Conservation (phyloP, 169 alveolate species). For the Plasmodium chabaudi region DNA sequence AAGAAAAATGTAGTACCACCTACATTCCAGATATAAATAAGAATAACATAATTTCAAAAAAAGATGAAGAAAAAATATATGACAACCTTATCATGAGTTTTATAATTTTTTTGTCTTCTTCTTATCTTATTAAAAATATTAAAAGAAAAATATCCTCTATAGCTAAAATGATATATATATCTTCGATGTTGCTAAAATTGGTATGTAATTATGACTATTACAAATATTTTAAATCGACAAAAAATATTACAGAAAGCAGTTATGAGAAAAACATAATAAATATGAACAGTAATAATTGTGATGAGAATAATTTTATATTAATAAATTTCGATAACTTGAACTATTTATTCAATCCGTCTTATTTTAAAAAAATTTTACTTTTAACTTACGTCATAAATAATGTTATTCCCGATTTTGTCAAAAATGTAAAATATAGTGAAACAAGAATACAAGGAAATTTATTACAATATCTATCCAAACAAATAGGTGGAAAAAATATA, state of each 20-base stretch:
- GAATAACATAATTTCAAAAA: background rate
- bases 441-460: too few relatives aligned
- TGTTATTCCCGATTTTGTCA: conserved; percentile 13
- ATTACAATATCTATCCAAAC: too few relatives aligned
- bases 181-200: conserved; percentile 8
- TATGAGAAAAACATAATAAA: too few relatives aligned
- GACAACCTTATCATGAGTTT: conserved; percentile 50
- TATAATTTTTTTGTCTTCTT: conserved; percentile 47
- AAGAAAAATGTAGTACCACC: background rate
- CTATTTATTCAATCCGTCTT: conserved; percentile 19
- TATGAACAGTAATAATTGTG: too few relatives aligned
- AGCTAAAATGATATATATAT: conserved; percentile 11
- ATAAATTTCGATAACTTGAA: background rate
- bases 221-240: background rate
- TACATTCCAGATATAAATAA: background rate
- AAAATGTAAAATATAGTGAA: conserved; percentile 1
- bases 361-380: conserved; percentile 29
- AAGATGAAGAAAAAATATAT: conserved; percentile 5
- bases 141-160: conserved; percentile 4
- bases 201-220: conserved; percentile 7
- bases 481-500: background rate
- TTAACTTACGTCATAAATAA: conserved; percentile 32
- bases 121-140: conserved; percentile 19
- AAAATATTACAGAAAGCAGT: background rate
- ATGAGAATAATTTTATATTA: conserved; percentile 2